These are phyloP conservation scores for Fagus crenata DNA, from an alignment of 306 rosid genomes.

Conservation along the genomic window DNA sequence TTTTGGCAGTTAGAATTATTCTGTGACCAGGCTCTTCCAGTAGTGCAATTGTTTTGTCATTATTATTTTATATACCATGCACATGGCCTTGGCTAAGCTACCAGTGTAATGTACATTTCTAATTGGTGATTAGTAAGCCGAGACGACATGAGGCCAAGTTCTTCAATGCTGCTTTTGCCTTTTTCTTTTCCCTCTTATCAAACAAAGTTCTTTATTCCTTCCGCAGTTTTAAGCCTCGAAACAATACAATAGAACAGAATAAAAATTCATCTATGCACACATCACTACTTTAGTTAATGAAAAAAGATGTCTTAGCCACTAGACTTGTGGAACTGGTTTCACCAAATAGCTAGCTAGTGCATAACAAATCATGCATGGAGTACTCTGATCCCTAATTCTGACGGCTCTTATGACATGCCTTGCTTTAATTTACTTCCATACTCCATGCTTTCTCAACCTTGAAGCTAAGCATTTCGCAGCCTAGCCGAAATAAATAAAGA, in stretches of 20 bases:
- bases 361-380: constrained; percentile 32
- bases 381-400: not conserved
- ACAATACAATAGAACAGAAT: constrained; percentile 13
- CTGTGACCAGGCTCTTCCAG: constrained; percentile 20
- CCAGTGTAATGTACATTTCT: not conserved
- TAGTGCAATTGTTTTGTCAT: not conserved
- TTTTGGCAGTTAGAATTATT: constrained; percentile 24
- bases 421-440: constrained; percentile 20
- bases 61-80: constrained; percentile 32
- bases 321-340: constrained; percentile 28
- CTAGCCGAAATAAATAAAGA: constrained; percentile 1
- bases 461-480: constrained; percentile 30
- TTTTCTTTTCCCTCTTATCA: not conserved
- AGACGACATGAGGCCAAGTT: constrained; percentile 29
- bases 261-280: constrained; percentile 14
- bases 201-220: constrained; percentile 29
- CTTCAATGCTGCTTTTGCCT: constrained; percentile 4
- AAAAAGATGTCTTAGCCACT: not conserved
- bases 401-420: constrained; percentile 18
- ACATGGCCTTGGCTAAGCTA: constrained; percentile 41
- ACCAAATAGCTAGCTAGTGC: constrained; percentile 21
- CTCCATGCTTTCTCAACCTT: constrained; percentile 18
- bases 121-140: constrained; percentile 13
- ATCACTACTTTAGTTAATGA: constrained; percentile 16
- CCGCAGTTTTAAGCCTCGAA: constrained; percentile 24